Base-by-base conservation (phyloP, 2,329 filamentous ascomycete genomes). In the Xylogone sp. region DNA sequence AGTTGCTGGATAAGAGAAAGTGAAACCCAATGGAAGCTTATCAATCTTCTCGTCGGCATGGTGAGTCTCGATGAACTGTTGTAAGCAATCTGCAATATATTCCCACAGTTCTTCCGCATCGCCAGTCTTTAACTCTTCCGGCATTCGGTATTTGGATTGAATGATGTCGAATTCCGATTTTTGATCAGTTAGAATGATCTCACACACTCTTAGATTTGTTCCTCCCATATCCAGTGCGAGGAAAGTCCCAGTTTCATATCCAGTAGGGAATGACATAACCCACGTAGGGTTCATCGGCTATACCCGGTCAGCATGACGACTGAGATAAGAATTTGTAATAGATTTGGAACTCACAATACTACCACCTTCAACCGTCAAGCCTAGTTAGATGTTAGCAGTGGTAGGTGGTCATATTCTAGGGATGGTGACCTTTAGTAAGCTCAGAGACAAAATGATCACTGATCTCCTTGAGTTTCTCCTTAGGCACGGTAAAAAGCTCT, bases 281-380 rank as follows among this genome's bases (percentile, higher is more conserved):
- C 93, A 97, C 51, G 92, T 96, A 53, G 93, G 88, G 74, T 97
- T 97, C 93, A 97, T 97, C 54, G 93, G 92, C 90, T 96, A 61
- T 44, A 42, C 51, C 43, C 31, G n/a, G 52, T 61, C 56, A 58
- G 59, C 59, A 52, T 44, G 24, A 27, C 10, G 10, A 6, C 24
- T 42, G 16, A 52, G 31, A 13, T 45, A 19, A 34, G 44, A n/a
- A 42, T 18, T 44, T 18, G n/a, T 9, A 20, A 45, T 16, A 21
- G 29, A 19, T 21, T 42, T 16, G 24, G 45, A 46, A 78, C 89
- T 78, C 71, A 96, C 90, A 71, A 99, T 97, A 69, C 87, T 95
- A 54, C 91, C 92, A 56, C 93, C 93, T 72, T 96, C 87, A 53
- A 91, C 86, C 50, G 81, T 88, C 49, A 97, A 78, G 62, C 91